phyloP scores from a whole-genome alignment of 257 asterid genomes.

The Pogostemon cablin region DNA sequence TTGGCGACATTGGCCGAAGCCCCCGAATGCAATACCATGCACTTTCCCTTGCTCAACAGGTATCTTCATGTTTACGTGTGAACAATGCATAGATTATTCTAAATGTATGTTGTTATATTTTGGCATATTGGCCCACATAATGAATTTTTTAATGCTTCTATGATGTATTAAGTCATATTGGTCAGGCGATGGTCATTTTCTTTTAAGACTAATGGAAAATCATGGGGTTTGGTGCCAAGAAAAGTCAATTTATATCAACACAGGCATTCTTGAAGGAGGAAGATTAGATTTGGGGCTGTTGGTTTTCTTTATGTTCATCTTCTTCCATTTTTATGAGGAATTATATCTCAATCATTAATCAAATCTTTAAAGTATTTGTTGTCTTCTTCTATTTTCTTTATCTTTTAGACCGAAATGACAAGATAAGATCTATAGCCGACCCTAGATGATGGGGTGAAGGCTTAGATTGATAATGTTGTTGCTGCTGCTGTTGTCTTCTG shows the following conservation, averaged over 20 bases:
- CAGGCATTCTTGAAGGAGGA: neutral
- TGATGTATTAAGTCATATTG: neutral
- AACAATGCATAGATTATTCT: neutral
- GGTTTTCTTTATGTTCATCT: neutral
- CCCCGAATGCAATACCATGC: slow-evolving; percentile 98
- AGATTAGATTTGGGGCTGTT: neutral
- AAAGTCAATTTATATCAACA: neutral
- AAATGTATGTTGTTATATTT: slow-evolving; percentile 4
- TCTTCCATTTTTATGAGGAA: neutral
- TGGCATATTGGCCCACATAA: neutral
- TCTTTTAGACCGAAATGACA: neutral
- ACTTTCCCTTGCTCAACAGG: slow-evolving; percentile 94
- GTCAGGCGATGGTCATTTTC: neutral
- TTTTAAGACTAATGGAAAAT: neutral
- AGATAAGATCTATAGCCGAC: neutral
- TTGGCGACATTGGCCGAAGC: slow-evolving; percentile 96
- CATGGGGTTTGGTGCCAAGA: neutral
- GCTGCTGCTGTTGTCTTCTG: neutral
- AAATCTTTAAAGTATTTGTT: slow-evolving; percentile 4
- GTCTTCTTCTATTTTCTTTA: neutral
- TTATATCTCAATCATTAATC: neutral
- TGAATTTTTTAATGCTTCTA: slow-evolving; percentile 8
- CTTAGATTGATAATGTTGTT: neutral
- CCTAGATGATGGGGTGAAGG: neutral
- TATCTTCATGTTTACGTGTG: slow-evolving; percentile 18